Evolutionary conservation across 176 grass and related monocot genomes (phyloP).

Genomic region (Oryza nivara): DNA sequence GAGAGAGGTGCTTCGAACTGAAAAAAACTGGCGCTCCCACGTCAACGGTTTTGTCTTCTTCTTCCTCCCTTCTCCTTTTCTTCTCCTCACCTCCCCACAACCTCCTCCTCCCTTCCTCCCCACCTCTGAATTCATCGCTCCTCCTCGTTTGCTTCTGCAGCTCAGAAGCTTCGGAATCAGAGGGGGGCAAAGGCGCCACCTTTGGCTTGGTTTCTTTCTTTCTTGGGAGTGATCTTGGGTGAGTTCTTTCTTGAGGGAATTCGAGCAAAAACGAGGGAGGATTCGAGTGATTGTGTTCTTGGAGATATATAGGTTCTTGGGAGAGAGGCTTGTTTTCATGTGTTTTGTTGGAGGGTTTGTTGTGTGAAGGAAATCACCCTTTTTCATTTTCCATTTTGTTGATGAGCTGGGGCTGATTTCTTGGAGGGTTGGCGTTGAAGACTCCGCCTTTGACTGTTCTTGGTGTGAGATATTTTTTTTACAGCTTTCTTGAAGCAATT

Average conservation of each 20-base stretch:
- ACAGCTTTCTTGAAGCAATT: conserved; percentile 6
- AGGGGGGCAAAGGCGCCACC: not conserved
- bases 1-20: not conserved
- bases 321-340: not conserved
- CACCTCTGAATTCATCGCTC: conserved; percentile 19
- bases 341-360: conserved; percentile 21
- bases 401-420: not conserved
- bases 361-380: not conserved
- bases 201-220: not conserved
- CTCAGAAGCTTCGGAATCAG: not conserved
- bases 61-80: conserved; percentile 11
- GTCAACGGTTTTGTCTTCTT: conserved; percentile 66
- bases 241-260: not conserved
- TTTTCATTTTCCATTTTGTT: conserved; percentile 1
- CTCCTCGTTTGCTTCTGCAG: not conserved
- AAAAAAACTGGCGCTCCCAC: not conserved
- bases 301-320: not conserved
- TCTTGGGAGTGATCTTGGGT: too few relatives aligned
- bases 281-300: conserved; percentile 26
- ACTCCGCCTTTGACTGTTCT: conserved; percentile 10
- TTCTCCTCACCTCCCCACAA: not conserved
- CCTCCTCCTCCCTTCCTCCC: not conserved
- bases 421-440: conserved; percentile 25
- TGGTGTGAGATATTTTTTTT: not conserved
- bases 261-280: not conserved